These are phyloP conservation scores for Magnolia officinalis DNA, from an alignment of 164 flowering plant genomes.

Conservation along the genomic window DNA sequence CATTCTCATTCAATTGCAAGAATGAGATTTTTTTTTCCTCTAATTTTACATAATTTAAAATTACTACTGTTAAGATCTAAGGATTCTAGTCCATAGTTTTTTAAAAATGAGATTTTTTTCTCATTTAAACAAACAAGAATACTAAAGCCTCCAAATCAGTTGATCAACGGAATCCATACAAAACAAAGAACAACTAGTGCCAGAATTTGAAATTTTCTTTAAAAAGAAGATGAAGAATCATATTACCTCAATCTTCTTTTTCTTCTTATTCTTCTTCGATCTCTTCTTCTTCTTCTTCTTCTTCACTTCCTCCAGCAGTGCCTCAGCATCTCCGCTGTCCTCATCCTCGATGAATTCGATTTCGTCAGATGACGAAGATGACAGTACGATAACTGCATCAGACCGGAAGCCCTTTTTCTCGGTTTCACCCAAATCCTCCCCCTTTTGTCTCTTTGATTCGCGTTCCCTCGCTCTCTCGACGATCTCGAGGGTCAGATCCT, in stretches of 20 bases:
- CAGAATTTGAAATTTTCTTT: no score
- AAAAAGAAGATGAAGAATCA: neutral
- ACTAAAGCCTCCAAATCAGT: no score
- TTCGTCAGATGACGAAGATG: constrained; percentile 26
- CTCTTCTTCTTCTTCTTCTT: constrained; percentile 11
- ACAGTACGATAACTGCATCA: constrained; percentile 7
- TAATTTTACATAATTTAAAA: neutral
- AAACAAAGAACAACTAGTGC: no score
- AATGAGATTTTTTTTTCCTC: neutral
- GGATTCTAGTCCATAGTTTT: neutral
- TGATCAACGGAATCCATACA: no score
- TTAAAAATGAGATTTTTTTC: no score
- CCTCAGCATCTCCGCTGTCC: neutral
- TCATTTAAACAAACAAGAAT: no score
- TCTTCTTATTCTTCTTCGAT: constrained; percentile 15
- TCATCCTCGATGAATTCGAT: constrained; percentile 3
- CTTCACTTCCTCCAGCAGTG: neutral
- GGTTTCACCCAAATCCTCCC: constrained; percentile 5
- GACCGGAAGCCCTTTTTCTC: constrained; percentile 2
- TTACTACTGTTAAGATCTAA: neutral
- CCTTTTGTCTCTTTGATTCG: constrained; percentile 24
- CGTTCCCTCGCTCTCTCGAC: constrained; percentile 48
- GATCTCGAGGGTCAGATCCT: constrained; percentile 57
- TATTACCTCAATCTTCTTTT: constrained; percentile 5
- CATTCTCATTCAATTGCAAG: neutral